Evolutionary conservation across 345 rosid genomes (phyloP).

Genomic region (Euphorbia peplus): DNA sequence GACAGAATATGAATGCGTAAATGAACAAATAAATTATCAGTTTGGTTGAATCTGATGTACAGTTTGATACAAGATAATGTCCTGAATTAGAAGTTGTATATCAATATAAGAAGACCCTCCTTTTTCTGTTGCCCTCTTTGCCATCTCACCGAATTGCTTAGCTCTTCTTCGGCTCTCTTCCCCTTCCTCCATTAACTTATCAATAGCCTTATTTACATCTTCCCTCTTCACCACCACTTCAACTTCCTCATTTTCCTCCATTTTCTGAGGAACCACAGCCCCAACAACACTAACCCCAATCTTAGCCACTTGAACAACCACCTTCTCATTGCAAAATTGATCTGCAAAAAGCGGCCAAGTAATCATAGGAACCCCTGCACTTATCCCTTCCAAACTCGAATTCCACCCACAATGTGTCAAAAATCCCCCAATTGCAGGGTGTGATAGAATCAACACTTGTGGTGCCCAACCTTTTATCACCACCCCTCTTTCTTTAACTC

Average conservation of each 20-base stretch:
- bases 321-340: conserved; percentile 41
- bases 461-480: conserved; percentile 42
- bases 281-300: conserved; percentile 14
- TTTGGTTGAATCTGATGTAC: background rate
- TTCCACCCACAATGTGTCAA: conserved; percentile 49
- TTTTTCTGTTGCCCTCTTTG: conserved; percentile 14
- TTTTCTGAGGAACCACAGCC: background rate
- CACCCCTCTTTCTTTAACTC: conserved; percentile 27
- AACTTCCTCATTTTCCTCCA: conserved; percentile 13
- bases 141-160: conserved; percentile 9
- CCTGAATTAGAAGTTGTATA: conserved; percentile 2
- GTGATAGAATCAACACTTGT: conserved; percentile 35
- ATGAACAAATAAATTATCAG: no score
- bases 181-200: background rate
- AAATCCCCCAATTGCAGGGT: conserved; percentile 33
- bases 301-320: conserved; percentile 22
- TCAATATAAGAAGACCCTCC: conserved; percentile 8
- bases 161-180: conserved; percentile 9
- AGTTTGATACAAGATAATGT: background rate
- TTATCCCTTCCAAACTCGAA: conserved; percentile 16
- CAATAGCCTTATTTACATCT: background rate
- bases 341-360: conserved; percentile 41
- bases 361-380: conserved; percentile 33
- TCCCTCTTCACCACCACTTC: conserved; percentile 12
- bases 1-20: no score